phyloP scores from a whole-genome alignment of 169 alveolate genomes.

The Sarcocystis neurona region DNA sequence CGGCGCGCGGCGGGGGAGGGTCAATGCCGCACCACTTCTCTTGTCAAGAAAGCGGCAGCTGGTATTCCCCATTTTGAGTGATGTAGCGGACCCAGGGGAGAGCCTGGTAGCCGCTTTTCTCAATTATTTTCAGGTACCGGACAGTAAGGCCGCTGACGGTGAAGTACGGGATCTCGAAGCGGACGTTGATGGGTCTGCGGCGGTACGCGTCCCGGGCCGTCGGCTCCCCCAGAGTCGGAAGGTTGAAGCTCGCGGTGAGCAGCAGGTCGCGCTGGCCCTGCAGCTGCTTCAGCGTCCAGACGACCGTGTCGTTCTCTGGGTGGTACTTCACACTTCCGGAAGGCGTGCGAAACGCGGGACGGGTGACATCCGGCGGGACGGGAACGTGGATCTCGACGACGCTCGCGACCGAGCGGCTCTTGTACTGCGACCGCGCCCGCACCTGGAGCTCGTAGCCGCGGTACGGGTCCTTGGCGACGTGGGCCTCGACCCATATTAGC shows the following conservation, averaged over 20 bases:
- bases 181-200: constrained; percentile 94
- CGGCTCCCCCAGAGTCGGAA: constrained; percentile 93
- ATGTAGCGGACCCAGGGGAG: constrained; percentile 99
- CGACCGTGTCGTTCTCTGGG: constrained; percentile 94
- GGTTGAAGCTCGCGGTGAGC: constrained; percentile 95
- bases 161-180: constrained; percentile 99
- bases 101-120: constrained; percentile 94
- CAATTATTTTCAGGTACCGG: constrained; percentile 96
- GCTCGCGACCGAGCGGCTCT: constrained; percentile 91
- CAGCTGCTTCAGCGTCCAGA: constrained; percentile 97
- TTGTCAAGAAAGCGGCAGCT: constrained; percentile 92
- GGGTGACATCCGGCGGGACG: constrained; percentile 98
- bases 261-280: constrained; percentile 98
- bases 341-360: constrained; percentile 87
- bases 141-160: constrained; percentile 97
- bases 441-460: constrained; percentile 91
- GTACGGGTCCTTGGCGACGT: constrained; percentile 86
- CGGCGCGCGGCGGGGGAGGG: too few relatives aligned
- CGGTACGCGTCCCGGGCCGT: constrained; percentile 87
- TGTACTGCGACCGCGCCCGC: constrained; percentile 79
- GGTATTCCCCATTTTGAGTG: constrained; percentile 99
- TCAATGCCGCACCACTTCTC: too few relatives aligned
- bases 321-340: constrained; percentile 95
- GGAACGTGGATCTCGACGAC: constrained; percentile 97
- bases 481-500: constrained; percentile 94